phyloP scores from a whole-genome alignment of 2,329 filamentous ascomycete genomes.

The Trichoderma simmonsii region DNA sequence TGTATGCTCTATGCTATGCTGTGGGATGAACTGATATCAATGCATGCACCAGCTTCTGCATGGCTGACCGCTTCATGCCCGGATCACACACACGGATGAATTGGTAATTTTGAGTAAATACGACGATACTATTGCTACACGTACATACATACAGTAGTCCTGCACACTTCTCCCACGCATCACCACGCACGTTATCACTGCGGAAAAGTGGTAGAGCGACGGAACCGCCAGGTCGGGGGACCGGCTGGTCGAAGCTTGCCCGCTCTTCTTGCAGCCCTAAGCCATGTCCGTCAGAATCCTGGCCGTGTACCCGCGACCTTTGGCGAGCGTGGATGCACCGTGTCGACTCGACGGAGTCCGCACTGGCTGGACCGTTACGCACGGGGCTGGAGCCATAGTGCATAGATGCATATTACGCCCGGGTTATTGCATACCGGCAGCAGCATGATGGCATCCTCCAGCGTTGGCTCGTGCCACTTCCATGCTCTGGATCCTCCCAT shows the following conservation, averaged over 20 bases:
- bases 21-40: not conserved
- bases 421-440: not conserved
- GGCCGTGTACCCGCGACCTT: slow-evolving; percentile 1
- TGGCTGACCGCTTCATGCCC: not conserved
- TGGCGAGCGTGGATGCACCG: not conserved
- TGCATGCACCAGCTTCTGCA: not conserved
- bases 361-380: slow-evolving; percentile 5
- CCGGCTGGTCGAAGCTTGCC: slow-evolving; percentile 6
- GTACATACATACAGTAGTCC: not conserved
- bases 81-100: not conserved
- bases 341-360: not conserved
- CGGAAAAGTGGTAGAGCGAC: not conserved
- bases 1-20: not conserved
- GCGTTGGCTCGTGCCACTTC: not conserved
- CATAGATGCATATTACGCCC: slow-evolving; percentile 2
- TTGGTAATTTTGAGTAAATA: not conserved
- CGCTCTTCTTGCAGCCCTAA: slow-evolving; percentile 7
- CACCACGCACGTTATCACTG: not conserved
- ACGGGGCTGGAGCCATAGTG: slow-evolving; percentile 2
- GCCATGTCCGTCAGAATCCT: slow-evolving; percentile 9
- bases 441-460: not conserved
- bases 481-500: slow-evolving; percentile 2
- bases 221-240: not conserved
- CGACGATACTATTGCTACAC: too few relatives aligned
- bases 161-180: not conserved